Base-by-base conservation (phyloP, 2,329 filamentous ascomycete species). In the Alternaria incomplexa region DNA sequence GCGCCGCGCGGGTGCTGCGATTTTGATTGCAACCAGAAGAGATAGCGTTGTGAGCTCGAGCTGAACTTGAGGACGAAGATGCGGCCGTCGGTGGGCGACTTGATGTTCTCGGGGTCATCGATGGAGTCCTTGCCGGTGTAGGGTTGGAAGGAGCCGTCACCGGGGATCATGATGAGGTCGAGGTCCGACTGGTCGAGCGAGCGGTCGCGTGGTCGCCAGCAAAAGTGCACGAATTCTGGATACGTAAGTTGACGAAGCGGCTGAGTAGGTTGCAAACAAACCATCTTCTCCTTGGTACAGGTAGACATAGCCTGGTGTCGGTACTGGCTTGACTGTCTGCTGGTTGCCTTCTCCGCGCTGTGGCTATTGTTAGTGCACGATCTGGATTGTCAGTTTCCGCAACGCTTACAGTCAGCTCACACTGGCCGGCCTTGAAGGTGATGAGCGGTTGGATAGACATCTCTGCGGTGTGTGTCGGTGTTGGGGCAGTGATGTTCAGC, bases 1-100 rank as follows among this genome's bases (percentile, higher is more conserved):
- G 89, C 83, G 54, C 85, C 90, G 78, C 83, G 86, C 68, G 84
- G 87, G 77, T 89, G 88, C 82, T 97, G 93, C 30, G 91, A 87
- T 81, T 94, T 94, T 28, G 93, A 96, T 82, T 99, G 96, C 76
- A 99, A 85, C 94, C 95, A 99, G 85, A 98, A 99, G 63, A 97
- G 86, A 81, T 98, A 87, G 75, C 94, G 90, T 81, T 96, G 90
- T 62, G 93, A 96, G 66, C 93, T 97, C 12, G 94, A 97, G 28
- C 87, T 88, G 83, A 99, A 99, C 81, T 97, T 97, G 76, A 99
- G 89, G 61, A 92, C 90, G 79, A 94, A 97, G 79, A 99, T 90
- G 73, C 96, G 93, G 70, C 94, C 96, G 77, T 96, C 93, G 15
- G 87, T 89, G 17, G 86, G 85, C 6, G 83, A 85, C 48, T 91